phyloP scores from a whole-genome alignment of 2,329 filamentous ascomycete genomes.

The Botrytis medusae region DNA sequence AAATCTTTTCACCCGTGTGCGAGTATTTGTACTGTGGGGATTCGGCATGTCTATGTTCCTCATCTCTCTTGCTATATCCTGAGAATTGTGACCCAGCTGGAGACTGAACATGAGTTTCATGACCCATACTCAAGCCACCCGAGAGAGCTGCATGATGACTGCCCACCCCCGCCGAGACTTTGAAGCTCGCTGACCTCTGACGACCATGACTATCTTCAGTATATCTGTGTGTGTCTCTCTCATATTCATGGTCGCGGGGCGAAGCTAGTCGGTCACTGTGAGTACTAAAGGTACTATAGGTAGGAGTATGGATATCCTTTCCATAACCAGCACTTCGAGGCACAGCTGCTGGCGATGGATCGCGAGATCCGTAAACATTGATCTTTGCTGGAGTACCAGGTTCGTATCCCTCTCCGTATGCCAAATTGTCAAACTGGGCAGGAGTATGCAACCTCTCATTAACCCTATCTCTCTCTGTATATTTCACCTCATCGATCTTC shows the following conservation, averaged over 20 bases:
- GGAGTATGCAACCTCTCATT: slow-evolving; percentile 11
- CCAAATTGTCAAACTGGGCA: slow-evolving; percentile 11
- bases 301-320: slow-evolving; percentile 5
- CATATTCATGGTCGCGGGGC: slow-evolving; percentile 20
- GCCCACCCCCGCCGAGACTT: slow-evolving; percentile 28
- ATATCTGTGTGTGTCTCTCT: slow-evolving; percentile 26
- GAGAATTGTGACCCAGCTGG: slow-evolving; percentile 4
- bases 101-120: slow-evolving; percentile 27
- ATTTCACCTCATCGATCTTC: slow-evolving; percentile 16
- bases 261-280: slow-evolving; percentile 5
- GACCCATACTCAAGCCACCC: slow-evolving; percentile 31
- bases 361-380: slow-evolving; percentile 19
- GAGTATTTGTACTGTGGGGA: slow-evolving; percentile 43
- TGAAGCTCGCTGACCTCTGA: slow-evolving; percentile 35
- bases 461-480: slow-evolving; percentile 12
- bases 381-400: slow-evolving; percentile 16
- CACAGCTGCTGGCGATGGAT: slow-evolving; percentile 1
- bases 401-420: slow-evolving; percentile 16
- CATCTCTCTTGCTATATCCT: slow-evolving; percentile 16
- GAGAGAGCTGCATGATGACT: slow-evolving; percentile 29
- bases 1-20: slow-evolving; percentile 40
- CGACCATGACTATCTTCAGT: slow-evolving; percentile 28
- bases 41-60: slow-evolving; percentile 34
- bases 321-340: slow-evolving; percentile 6
- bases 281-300: slow-evolving; percentile 2